Evolutionary conservation across 495 filamentous ascomycete species (phyloP).

Genomic region (Letharia lupina): DNA sequence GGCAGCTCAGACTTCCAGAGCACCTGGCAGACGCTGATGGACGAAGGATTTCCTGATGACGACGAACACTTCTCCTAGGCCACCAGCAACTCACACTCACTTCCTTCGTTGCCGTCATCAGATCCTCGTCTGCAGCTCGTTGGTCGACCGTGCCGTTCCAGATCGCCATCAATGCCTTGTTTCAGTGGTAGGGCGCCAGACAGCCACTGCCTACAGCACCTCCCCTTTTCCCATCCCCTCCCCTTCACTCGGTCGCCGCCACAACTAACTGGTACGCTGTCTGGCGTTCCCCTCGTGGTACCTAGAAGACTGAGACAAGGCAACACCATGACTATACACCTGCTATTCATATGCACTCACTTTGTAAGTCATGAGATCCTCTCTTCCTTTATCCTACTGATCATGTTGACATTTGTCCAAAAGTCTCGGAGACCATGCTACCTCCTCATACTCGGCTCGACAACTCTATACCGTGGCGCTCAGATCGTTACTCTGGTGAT

Average conservation of each 20-base stretch:
- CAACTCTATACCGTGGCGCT: not conserved
- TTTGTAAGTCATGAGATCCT: slow-evolving; percentile 8
- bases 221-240: not conserved
- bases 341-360: not conserved
- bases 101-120: not conserved
- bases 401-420: not conserved
- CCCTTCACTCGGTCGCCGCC: not conserved
- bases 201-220: slow-evolving; percentile 9
- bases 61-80: not conserved
- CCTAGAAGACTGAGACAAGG: slow-evolving; percentile 17
- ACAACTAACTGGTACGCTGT: slow-evolving; percentile 6
- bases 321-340: not conserved
- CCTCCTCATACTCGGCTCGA: not conserved
- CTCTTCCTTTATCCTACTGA: not conserved
- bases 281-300: slow-evolving; percentile 6
- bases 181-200: slow-evolving; percentile 13
- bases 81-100: not conserved
- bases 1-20: not conserved
- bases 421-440: not conserved
- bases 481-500: not conserved
- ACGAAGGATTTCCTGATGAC: slow-evolving; percentile 1
- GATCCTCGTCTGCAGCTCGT: not conserved
- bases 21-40: slow-evolving; percentile 6
- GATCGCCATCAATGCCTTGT: slow-evolving; percentile 3
- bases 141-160: not conserved